Evolutionary conservation across 306 rosid species (phyloP), one percentile per base, ranked within the genome.

Genomic region (Fagus sylvatica): DNA sequence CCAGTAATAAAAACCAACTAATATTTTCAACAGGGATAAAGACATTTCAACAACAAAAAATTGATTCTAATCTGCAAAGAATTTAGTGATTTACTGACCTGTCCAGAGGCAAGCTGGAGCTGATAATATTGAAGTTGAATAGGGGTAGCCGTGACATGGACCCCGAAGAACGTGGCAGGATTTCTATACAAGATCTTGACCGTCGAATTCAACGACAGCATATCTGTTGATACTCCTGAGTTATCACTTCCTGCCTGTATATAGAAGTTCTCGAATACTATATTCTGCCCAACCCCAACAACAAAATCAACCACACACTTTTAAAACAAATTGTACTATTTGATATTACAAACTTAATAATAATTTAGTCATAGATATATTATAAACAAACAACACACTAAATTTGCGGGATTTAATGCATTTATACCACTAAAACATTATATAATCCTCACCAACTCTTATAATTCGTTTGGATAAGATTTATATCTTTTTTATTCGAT

Each of bases 141-240:
- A 7, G 96, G 98, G 1, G 91, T 89, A 0, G 91, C 85, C 46
- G 88, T 88, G 89, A 92, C 98, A 62, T 95, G 98, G 76, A 91
- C 89, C 39, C 97, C 97, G 83, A 92, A 95, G 78, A 95, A 95
- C 2, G 98, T 89, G 17, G 85, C 97, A 0, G 92, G 93, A 71
- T 95, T 95, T 62, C 72, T 85, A 84, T 89, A 95, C 7, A 64
- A 32, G 11, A 95, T 88, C 86, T 78, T 87, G 32, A 95, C 97
- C 88, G 98, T 95, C 43, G 98, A 91, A 64, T 95, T 95, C 81
- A 95, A 17, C 53, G 98, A 78, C 65, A 95, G 74, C 97, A 95
- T 85, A 69, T 95, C 95, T 3, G 98, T 95, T 56, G 93, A 67
- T 1, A 95, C 97, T 2, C 98, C 98, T 0, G 84, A 83, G 4